Base-by-base conservation (phyloP, 345 rosid genomes). In the Citrus australasica region DNA sequence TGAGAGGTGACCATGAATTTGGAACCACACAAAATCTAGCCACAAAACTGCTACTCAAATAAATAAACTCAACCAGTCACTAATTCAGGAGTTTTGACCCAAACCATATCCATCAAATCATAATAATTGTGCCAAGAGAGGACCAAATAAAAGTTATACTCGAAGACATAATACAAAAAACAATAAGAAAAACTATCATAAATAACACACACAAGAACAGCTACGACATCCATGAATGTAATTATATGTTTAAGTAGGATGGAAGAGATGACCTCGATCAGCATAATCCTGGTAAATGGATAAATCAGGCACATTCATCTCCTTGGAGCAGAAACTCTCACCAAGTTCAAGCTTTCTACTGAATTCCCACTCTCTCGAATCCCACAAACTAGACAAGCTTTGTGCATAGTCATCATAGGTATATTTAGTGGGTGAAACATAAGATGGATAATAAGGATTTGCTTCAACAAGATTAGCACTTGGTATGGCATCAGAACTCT, bases 251-350 rank as follows among this genome's bases (percentile, higher is more conserved):
- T 14, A 13, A 67, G 64, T 7, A 6, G 65, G 30, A 28, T 69
- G 73, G 51, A 11, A 70, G 25, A 79, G 28, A 64, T 30, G 78
- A 90, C 93, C 93, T 82, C 63, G 77, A 83, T 85, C 77, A 56
- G 72, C 62, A 68, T 63, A 83, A 79, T 78, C 85, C 60, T 32
- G 9, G 75, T 40, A 79, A 85, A 64, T 13, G 35, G 84, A 28
- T 22, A 81, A n/a, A 66, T 71, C 71, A 65, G 77, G 67, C 27
- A 32, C 37, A 42, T 76, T 73, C n/a, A 78, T 75, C 69, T 85
- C 86, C 32, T 82, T 73, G 0, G 83, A 24, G 65, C 61, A 56
- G 65, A 82, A 82, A 79, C 48, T 38, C 56, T 71, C 86, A 73
- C 73, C 86, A 68, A 53, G 66, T 25, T 82, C 76, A 62, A 68